Evolutionary conservation across 164 flowering plant genomes (phyloP), one percentile per base, ranked within the genome.

Genomic region (Stephania japonica): DNA sequence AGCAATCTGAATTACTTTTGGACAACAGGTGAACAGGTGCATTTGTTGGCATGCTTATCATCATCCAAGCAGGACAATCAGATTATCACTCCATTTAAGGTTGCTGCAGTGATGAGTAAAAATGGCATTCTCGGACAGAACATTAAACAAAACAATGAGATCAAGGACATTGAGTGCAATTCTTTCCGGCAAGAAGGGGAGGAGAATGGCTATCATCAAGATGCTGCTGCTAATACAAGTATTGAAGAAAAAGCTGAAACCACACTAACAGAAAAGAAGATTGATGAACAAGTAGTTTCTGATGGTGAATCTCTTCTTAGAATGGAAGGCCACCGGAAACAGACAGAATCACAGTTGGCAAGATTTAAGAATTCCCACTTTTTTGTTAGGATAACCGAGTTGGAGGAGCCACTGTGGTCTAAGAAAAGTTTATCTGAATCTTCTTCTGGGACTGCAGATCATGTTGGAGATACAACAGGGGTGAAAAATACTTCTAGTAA

Each of bases 61-160:
- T 87, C 94, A 42, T 82, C 81, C 76, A 89, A 91, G 81, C 86
- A 86, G 78, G 94, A 91, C 47, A 84, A 83, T 26, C 92, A 93
- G 86, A 80, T 88, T 77, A 87, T 93, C 47, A 95, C 99, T 65
- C 98, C 99, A 26, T 95, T 95, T 77, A 93, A 86, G 80, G 92
- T 95, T 81, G 98, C 99, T 76, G 98, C 96, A 25, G 81, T 84
- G 68, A 87, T 93, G 91, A 88, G 83, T 78, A 91, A 87, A 84
- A 91, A 84, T 85, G 90, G 92, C 11, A 74, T 70, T 63, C 44
- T 42, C 44, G 83, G 85, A 24, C 82, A 80, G n/a, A 74, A 73
- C 62, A 49, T 75, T 27, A 82, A 82, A 49, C 84, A 82, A 75
- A 80, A 84, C 78, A 86, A 82, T 79, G 86, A 77, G 72, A 75